Evolutionary conservation across 164 flowering plant genomes (phyloP), one percentile per base, ranked within the genome.

Genomic region (Malania oleifera): DNA sequence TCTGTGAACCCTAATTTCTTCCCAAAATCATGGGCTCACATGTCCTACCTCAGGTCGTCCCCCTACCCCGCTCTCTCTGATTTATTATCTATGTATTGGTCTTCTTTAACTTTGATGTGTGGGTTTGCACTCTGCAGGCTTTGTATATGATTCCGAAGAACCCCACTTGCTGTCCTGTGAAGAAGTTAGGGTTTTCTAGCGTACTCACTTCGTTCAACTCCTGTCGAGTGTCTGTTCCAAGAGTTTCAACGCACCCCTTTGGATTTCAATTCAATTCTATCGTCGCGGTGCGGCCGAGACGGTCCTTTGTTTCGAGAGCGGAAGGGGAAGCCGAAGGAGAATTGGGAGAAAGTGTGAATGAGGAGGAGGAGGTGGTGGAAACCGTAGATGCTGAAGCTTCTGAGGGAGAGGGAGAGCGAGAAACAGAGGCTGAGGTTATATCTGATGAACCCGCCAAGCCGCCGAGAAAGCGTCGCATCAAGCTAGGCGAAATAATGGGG

Each of bases 401-500:
- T 15, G 71, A 54, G 2, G 61, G 39, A 20, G 74, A 63, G 52
- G 59, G 12, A 1, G 82, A 55, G 20, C 63, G n/a, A 0, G 80
- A 57, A 27, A 57, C 29, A 3, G 67, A 15, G 17, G 22, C 59
- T 23, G 74, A 18, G 27, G 39, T 5, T 14, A 53, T 45, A 24
- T 13, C 57, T 5, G 76, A 25, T 20, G 70, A 24, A 27, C 73
- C 17, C 5, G 77, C 51, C 11, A 75, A 66, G 59, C 64, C 75
- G 19, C 84, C 80, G 11, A 53, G 80, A 34, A 80, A 75, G 64
- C 85, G 91, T 17, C 64, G 79, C 37, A 48, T 80, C 47, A 86
- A 84, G 75, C 84, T 91, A 18, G 97, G 97, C 25, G 97, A 91
- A 1, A 60, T 91, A 44, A 91, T 91, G 89, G 91, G 97, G 96